Evolutionary conservation across 2,329 filamentous ascomycete genomes (phyloP).

Genomic region (Colletotrichum sp.): DNA sequence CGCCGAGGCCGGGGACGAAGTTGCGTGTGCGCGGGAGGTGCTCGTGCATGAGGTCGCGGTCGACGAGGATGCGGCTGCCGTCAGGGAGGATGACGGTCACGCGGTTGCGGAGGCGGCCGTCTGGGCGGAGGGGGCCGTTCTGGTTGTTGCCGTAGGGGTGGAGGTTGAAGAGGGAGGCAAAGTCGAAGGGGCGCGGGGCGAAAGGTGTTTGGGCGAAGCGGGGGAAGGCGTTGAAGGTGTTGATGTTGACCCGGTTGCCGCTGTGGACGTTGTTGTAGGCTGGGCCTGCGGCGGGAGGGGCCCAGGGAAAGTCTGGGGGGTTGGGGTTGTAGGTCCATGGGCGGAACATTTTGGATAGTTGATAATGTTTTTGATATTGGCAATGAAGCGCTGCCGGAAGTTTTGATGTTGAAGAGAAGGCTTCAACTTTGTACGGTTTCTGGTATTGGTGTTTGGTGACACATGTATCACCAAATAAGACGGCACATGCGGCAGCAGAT

Average conservation of each 20-base stretch:
- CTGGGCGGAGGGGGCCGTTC: background rate
- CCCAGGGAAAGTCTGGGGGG: background rate
- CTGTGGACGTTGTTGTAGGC: background rate
- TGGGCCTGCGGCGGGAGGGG: background rate
- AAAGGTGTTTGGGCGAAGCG: background rate
- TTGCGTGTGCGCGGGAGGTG: slow-evolving; percentile 17
- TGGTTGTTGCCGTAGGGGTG: background rate
- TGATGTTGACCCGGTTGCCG: slow-evolving; percentile 7
- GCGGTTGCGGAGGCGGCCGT: slow-evolving; percentile 5
- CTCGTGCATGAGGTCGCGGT: slow-evolving; percentile 7
- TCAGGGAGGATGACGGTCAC: slow-evolving; percentile 13
- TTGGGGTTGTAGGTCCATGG: background rate
- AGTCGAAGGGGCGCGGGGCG: background rate
- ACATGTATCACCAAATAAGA: background rate
- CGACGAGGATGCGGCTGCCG: background rate
- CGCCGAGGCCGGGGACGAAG: background rate
- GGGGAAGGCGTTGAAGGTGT: background rate
- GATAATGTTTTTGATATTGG: no score
- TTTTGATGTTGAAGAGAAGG: background rate
- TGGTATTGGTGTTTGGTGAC: background rate
- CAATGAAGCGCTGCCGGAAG: fast-evolving
- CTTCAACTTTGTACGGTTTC: background rate
- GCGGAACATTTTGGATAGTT: background rate
- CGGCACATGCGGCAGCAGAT: background rate
- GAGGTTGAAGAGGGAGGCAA: background rate